A percentile compares a stretch with the other conserved stretches of the same genome.
Conservation (phyloP, 2,329 filamentous ascomycete species). For the Exophiala sp. region DNA sequence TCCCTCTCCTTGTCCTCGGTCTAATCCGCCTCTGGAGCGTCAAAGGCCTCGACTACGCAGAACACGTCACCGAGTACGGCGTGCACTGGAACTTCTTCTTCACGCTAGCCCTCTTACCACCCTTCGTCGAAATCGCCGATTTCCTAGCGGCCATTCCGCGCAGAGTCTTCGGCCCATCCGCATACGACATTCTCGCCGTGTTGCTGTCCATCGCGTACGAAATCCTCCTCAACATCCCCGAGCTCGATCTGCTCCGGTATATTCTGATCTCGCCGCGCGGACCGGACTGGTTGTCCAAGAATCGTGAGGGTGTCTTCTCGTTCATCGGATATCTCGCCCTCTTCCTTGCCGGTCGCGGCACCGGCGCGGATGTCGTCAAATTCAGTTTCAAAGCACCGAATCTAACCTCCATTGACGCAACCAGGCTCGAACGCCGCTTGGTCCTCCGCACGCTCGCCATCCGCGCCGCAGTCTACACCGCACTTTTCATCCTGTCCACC, state of each 20-base stretch:
- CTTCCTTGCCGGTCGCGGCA: slow-evolving; percentile 82
- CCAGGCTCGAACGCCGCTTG: slow-evolving; percentile 14
- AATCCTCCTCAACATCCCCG: slow-evolving; percentile 68
- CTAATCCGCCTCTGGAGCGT: slow-evolving; percentile 79
- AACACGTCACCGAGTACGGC: slow-evolving; percentile 95
- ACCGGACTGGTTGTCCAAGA: slow-evolving; percentile 76
- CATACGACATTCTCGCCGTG: slow-evolving; percentile 71
- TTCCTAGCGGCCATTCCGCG: slow-evolving; percentile 62
- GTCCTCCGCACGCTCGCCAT: slow-evolving; percentile 15
- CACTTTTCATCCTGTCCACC: slow-evolving; percentile 67
- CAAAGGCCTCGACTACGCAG: slow-evolving; percentile 91
- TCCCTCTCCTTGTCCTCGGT: slow-evolving; percentile 78
- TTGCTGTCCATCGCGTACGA: slow-evolving; percentile 70
- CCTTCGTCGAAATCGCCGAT: slow-evolving; percentile 79
- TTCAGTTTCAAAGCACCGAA: neutral
- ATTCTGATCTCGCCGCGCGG: slow-evolving; percentile 75
- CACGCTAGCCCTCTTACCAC: slow-evolving; percentile 81
- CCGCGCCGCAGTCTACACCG: slow-evolving; percentile 55
- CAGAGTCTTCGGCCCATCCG: slow-evolving; percentile 33
- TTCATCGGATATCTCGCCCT: slow-evolving; percentile 93
- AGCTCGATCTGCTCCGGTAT: slow-evolving; percentile 71
- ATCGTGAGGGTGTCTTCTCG: slow-evolving; percentile 92
- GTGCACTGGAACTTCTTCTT: slow-evolving; percentile 99
- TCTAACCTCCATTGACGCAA: neutral
- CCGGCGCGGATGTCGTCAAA: slow-evolving; percentile 70